These are phyloP conservation scores for Talaromyces sp. DNA, from an alignment of 2,329 filamentous ascomycete genomes.

Conservation along the genomic window DNA sequence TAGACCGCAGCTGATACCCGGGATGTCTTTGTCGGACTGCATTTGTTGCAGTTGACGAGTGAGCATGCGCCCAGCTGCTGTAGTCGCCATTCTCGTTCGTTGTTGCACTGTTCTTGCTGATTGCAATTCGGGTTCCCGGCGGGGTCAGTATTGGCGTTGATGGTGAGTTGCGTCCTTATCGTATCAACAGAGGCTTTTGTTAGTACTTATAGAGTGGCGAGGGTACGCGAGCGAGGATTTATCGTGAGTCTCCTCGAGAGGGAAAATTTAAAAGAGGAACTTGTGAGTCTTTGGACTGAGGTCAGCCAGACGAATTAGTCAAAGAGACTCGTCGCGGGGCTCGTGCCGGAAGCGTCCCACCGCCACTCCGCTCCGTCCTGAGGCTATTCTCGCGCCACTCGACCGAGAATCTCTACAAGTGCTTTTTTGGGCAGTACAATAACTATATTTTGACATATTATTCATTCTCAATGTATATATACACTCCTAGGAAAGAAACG, in stretches of 20 bases:
- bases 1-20: slow-evolving; percentile 88
- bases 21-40: slow-evolving; percentile 83
- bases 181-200: background rate
- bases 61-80: slow-evolving; percentile 57
- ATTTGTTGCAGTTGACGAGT: slow-evolving; percentile 88
- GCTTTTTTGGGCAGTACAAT: background rate
- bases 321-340: background rate
- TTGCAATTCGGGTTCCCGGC: background rate
- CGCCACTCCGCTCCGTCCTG: slow-evolving; percentile 12
- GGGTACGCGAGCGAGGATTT: background rate
- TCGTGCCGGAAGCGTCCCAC: slow-evolving; percentile 13
- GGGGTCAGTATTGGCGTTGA: background rate
- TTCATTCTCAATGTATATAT: slow-evolving; percentile 5
- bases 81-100: slow-evolving; percentile 35
- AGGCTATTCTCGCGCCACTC: slow-evolving; percentile 13
- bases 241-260: background rate
- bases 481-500: background rate
- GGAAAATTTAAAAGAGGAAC: background rate
- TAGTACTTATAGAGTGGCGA: background rate
- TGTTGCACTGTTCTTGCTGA: background rate
- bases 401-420: background rate
- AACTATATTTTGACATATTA: background rate
- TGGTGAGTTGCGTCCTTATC: background rate
- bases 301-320: background rate
- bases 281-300: background rate